Conservation (phyloP, 2,329 filamentous ascomycete species). For the Aspergillus neoniger region DNA sequence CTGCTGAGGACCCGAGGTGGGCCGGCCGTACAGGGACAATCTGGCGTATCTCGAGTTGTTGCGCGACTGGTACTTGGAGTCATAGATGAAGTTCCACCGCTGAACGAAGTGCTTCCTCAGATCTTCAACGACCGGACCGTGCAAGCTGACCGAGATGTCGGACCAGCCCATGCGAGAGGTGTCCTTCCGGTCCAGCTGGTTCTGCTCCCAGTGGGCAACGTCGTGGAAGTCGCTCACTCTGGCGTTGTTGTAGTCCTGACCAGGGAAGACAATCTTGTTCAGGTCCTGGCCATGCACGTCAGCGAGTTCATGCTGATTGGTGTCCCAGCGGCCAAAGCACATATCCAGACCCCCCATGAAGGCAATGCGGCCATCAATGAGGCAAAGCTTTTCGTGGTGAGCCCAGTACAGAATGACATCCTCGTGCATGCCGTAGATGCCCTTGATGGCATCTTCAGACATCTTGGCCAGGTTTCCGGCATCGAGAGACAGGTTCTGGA, state of each 20-base stretch:
- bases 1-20: constrained; percentile 28
- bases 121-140: constrained; percentile 73
- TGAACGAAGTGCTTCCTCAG: constrained; percentile 78
- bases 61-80: constrained; percentile 72
- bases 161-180: constrained; percentile 92
- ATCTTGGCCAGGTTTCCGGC: constrained; percentile 62
- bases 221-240: constrained; percentile 78
- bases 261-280: constrained; percentile 76
- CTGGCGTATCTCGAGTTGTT: constrained; percentile 53
- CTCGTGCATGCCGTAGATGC: constrained; percentile 77
- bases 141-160: constrained; percentile 76
- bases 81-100: constrained; percentile 88
- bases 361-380: constrained; percentile 74
- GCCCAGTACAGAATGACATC: constrained; percentile 88
- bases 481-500: constrained; percentile 58
- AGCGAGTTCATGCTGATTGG: constrained; percentile 79
- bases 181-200: constrained; percentile 78
- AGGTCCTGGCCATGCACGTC: constrained; percentile 80
- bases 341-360: constrained; percentile 93
- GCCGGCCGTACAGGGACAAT: constrained; percentile 36
- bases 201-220: constrained; percentile 76
- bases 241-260: constrained; percentile 92
- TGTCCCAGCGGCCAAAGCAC: constrained; percentile 87
- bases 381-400: constrained; percentile 86
- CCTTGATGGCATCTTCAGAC: constrained; percentile 71